Evolutionary conservation across 2,329 filamentous ascomycete species (phyloP).

Genomic region (Passalora sequoiae): DNA sequence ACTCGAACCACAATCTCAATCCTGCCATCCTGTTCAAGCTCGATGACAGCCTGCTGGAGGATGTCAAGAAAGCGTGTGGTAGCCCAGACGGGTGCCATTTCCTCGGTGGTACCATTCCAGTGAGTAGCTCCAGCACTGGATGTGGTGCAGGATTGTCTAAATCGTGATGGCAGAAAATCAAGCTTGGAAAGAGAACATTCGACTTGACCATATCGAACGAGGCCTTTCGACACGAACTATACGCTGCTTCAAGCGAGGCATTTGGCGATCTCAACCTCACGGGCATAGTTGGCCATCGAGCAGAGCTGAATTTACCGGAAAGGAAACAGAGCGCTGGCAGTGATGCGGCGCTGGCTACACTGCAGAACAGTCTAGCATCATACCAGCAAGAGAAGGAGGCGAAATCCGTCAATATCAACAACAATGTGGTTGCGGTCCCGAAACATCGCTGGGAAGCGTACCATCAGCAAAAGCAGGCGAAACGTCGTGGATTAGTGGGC

Average conservation of each 20-base stretch:
- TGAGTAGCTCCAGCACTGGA: conserved; percentile 28
- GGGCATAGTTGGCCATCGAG: conserved; percentile 53
- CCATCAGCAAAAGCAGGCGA: conserved; percentile 25
- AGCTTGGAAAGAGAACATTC: conserved; percentile 54
- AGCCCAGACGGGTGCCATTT: conserved; percentile 30
- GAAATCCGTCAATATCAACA: conserved; percentile 39
- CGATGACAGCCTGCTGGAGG: conserved; percentile 29
- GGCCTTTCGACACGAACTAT: conserved; percentile 54
- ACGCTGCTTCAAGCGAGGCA: conserved; percentile 42
- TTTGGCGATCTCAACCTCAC: conserved; percentile 50
- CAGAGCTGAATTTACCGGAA: conserved; percentile 39
- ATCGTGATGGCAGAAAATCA: conserved; percentile 43
- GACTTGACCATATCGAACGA: conserved; percentile 51
- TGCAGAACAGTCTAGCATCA: conserved; percentile 56
- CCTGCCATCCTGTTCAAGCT: conserved; percentile 32
- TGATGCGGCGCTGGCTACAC: conserved; percentile 55
- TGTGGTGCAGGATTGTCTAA: not conserved
- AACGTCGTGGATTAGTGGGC: conserved; percentile 21
- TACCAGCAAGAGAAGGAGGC: conserved; percentile 58
- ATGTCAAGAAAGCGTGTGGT: conserved; percentile 30
- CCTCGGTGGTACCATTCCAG: conserved; percentile 32
- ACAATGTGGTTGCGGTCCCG: conserved; percentile 34
- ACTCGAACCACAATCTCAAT: conserved; percentile 16
- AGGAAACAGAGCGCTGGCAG: conserved; percentile 52
- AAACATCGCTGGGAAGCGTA: conserved; percentile 31